Percentiles rank a stretch among this genome's conserved stretches.
phyloP scores from a whole-genome alignment of 176 grass and related monocot species.

The Oryza brachyantha region DNA sequence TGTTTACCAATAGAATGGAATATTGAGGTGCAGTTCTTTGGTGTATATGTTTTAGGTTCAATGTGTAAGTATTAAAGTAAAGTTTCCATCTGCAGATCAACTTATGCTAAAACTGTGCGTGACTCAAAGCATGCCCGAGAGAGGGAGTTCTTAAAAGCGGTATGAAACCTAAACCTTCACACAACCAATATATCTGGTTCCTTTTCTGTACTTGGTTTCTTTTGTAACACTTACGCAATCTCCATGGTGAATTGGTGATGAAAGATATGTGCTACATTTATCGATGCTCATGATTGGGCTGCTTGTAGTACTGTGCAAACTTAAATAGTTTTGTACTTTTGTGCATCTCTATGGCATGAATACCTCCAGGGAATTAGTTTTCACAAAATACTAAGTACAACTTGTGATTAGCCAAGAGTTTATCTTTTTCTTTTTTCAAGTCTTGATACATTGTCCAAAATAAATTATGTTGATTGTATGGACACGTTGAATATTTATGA shows the following conservation, averaged over 20 bases:
- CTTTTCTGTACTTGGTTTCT: slow-evolving; percentile 6
- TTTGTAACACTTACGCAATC: slow-evolving; percentile 15
- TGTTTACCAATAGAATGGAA: background rate
- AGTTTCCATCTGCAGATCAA: slow-evolving; percentile 62
- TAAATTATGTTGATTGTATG: background rate
- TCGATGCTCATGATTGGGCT: background rate
- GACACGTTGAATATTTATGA: background rate
- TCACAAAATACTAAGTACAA: slow-evolving; percentile 11
- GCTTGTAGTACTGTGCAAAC: background rate
- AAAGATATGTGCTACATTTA: slow-evolving; percentile 12
- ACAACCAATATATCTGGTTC: background rate
- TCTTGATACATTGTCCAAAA: background rate
- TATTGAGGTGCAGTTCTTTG: background rate
- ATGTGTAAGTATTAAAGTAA: background rate
- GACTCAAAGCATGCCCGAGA: slow-evolving; percentile 86
- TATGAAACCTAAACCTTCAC: slow-evolving; percentile 34
- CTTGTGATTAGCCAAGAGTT: background rate
- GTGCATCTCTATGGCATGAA: slow-evolving; percentile 12
- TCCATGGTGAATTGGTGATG: background rate
- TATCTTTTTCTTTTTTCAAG: background rate
- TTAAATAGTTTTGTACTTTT: slow-evolving; percentile 10
- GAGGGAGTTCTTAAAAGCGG: slow-evolving; percentile 91
- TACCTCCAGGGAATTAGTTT: background rate
- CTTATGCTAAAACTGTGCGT: slow-evolving; percentile 91
- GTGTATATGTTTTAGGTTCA: background rate